Evolutionary conservation across 208 protist species (phyloP).

Genomic region (Trypanosoma boissoni): DNA sequence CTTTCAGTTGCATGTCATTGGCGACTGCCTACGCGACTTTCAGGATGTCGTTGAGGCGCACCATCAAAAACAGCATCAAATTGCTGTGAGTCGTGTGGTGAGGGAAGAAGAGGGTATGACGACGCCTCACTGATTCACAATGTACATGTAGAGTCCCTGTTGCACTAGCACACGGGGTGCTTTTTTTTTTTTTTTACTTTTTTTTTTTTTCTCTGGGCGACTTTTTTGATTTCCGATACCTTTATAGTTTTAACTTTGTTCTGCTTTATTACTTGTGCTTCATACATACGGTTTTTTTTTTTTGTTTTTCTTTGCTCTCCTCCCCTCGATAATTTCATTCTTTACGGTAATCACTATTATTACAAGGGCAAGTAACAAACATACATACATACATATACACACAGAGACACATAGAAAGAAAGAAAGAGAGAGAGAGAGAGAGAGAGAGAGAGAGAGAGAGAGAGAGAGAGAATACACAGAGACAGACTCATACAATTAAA

Average conservation of each 20-base stretch:
- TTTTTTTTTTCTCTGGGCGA: too few relatives aligned
- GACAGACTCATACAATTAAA: too few relatives aligned
- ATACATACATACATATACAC: neutral
- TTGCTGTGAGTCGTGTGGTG: constrained; percentile 10
- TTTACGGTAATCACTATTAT: neutral
- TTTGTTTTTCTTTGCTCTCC: too few relatives aligned
- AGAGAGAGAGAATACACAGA: too few relatives aligned
- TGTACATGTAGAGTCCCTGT: neutral
- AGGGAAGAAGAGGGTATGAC: constrained; percentile 19
- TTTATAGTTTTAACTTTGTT: too few relatives aligned
- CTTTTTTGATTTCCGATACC: too few relatives aligned
- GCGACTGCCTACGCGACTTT: constrained; percentile 90
- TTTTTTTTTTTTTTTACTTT: too few relatives aligned
- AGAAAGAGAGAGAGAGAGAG: neutral
- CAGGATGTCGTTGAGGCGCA: constrained; percentile 75
- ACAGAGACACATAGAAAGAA: neutral
- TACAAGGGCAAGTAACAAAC: neutral
- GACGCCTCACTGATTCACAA: neutral
- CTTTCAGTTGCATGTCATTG: constrained; percentile 85
- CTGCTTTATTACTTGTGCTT: too few relatives aligned
- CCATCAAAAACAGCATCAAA: constrained; percentile 33
- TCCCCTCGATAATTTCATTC: too few relatives aligned
- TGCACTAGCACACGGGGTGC: too few relatives aligned
- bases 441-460: too few relatives aligned
- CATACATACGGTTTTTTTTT: too few relatives aligned